Evolutionary conservation across 768 basidiomycete genomes (phyloP).

Genomic region (Sarcodon sp.): DNA sequence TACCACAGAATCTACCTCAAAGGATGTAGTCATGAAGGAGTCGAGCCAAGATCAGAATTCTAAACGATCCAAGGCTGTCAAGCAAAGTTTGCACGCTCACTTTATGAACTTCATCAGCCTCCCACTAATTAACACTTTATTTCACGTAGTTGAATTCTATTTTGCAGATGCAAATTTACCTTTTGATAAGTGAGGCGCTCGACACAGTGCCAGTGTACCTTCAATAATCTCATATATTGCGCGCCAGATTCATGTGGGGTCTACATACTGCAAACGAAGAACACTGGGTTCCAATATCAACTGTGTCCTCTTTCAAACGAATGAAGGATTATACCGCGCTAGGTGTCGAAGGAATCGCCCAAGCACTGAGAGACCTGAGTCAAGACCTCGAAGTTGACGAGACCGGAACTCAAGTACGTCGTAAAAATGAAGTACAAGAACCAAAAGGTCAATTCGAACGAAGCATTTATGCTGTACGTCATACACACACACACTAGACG

Average conservation of each 20-base stretch:
- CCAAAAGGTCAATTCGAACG: constrained; percentile 72
- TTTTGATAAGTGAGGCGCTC: constrained; percentile 56
- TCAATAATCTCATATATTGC: background rate
- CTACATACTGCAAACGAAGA: constrained; percentile 68
- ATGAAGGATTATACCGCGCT: constrained; percentile 62
- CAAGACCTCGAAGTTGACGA: constrained; percentile 62
- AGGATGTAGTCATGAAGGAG: constrained; percentile 6
- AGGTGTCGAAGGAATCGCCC: constrained; percentile 58
- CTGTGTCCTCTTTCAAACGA: constrained; percentile 87
- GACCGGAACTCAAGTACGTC: constrained; percentile 57
- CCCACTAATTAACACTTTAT: background rate
- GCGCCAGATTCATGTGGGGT: constrained; percentile 88
- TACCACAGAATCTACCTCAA: background rate
- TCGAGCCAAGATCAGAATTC: background rate
- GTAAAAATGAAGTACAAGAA: constrained; percentile 62
- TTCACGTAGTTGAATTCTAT: constrained; percentile 77
- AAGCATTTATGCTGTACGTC: constrained; percentile 79
- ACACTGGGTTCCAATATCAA: constrained; percentile 85
- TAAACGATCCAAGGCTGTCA: background rate
- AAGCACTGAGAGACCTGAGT: constrained; percentile 40
- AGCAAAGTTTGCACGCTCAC: background rate
- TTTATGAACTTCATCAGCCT: constrained; percentile 8
- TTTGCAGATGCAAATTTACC: constrained; percentile 96
- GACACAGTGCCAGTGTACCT: background rate
- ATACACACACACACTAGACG: background rate